Conservation (phyloP, 108 stramenopile genomes). For the Parmales sp. region DNA sequence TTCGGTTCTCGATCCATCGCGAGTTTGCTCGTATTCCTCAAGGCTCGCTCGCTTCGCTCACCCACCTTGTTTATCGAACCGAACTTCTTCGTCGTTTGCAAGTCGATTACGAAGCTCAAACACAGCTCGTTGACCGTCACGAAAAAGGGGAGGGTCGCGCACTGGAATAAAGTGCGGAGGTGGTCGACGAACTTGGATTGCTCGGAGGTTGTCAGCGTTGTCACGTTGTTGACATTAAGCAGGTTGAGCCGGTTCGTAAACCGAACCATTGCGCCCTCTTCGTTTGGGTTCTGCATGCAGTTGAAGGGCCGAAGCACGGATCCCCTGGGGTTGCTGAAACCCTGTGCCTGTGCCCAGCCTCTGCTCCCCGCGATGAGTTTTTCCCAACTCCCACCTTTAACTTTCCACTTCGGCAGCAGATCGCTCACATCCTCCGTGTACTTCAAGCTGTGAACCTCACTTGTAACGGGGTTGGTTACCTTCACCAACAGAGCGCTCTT, state of each 20-base stretch:
- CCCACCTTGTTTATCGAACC: conserved; percentile 4
- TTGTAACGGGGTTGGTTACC: neutral
- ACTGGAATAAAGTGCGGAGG: neutral
- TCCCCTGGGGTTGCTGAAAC: too few species aligned
- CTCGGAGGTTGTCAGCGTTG: conserved; percentile 9
- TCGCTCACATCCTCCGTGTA: neutral
- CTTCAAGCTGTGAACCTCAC: neutral
- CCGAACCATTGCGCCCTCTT: conserved; percentile 3
- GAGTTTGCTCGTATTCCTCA: too few species aligned
- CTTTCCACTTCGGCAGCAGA: neutral
- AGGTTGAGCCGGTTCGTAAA: conserved; percentile 7
- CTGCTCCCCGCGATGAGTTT: too few species aligned
- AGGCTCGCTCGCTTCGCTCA: too few species aligned
- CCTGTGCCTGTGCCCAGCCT: too few species aligned
- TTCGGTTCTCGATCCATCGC: too few species aligned
- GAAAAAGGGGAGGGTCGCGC: conserved; percentile 19
- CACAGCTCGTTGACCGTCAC: conserved; percentile 12
- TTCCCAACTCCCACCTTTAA: too few species aligned
- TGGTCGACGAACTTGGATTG: conserved; percentile 11
- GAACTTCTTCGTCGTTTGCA: neutral
- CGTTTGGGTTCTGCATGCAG: neutral
- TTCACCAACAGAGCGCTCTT: neutral
- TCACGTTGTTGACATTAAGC: neutral
- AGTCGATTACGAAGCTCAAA: conserved; percentile 13
- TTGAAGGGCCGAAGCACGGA: too few species aligned